Evolutionary conservation across 441 rosid species (phyloP), one percentile per base, ranked within the genome.

Genomic region (Oxalis stricta): DNA sequence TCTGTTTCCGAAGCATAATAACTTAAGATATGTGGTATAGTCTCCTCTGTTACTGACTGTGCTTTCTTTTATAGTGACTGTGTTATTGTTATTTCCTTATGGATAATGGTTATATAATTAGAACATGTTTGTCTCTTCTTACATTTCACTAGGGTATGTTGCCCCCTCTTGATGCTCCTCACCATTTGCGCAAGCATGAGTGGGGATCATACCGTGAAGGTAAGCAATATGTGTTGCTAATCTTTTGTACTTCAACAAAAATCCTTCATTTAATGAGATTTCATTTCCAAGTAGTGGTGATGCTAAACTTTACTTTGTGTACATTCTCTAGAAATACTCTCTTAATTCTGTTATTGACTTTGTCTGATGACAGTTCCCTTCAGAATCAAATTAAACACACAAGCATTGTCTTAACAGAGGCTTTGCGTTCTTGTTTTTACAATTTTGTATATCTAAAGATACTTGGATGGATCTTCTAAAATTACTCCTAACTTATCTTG

Each of bases 131-230:
- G 3, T 44, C 24, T 28, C 15, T 8, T 51, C 44, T 44, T 9
- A 17, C 51, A n/a, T n/a, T n/a, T n/a, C n/a, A n/a, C n/a, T n/a
- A 86, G 96, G 98, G 96, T 41, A 60, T 91, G 79, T 65, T 86
- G 69, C 99, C 96, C 8, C 96, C 96, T 5, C 82, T 91, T 60
- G 96, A 91, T 72, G 96, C 96, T 56, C 99, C 96, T 5, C 96
- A 86, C 58, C 96, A 91, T 72, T 37, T 91, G 53, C 95, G 96
- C 50, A 83, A 76, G 72, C 99, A 91, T 46, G 96, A 86, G 48
- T 91, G 99, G 96, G 83, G 69, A 38, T 60, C 76, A 16, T 91
- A 60, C 51, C 74, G 96, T 21, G 99, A 91, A 81, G 98, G 96
- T 76, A 54, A 31, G 39, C 19, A 11, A 7, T 19, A 31, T n/a